phyloP scores from a whole-genome alignment of 2,329 filamentous ascomycete genomes.

The Thelonectria olida region DNA sequence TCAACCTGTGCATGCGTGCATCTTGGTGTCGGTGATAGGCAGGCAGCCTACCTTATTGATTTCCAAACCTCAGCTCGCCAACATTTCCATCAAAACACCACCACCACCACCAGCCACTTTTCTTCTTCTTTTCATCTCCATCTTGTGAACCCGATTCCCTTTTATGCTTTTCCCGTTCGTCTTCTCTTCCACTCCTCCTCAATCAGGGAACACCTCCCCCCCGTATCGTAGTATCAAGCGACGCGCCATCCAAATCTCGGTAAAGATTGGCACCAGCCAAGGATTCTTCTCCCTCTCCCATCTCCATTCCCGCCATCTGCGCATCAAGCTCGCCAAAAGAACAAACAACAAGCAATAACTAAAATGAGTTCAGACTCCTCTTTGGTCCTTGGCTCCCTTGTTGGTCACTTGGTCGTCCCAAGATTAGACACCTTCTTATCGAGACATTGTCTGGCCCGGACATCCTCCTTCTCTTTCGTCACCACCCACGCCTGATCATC shows the following conservation, averaged over 20 bases:
- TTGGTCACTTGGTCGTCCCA: no score
- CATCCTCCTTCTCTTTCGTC: neutral
- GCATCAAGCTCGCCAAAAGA: conserved; percentile 9
- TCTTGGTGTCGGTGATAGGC: no score
- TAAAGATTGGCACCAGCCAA: conserved; percentile 15
- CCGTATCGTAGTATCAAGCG: conserved; percentile 7
- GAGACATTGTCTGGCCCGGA: neutral
- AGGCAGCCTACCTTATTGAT: no score
- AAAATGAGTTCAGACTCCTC: no score
- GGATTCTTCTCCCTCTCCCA: conserved; percentile 8
- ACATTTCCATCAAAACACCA: neutral
- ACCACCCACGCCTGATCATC: conserved; percentile 3
- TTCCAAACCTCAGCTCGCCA: neutral
- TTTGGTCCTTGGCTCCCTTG: no score
- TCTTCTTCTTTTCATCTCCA: neutral
- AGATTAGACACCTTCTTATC: neutral
- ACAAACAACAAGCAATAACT: neutral
- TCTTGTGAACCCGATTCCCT: neutral
- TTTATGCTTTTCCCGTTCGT: conserved; percentile 11
- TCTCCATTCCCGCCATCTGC: conserved; percentile 8
- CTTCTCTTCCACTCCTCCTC: neutral
- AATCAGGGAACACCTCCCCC: neutral
- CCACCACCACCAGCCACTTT: neutral
- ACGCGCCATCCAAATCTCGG: conserved; percentile 28
- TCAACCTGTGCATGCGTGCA: no score